A percentile compares a stretch with the other conserved stretches of the same genome.
Evolutionary conservation across 441 rosid genomes (phyloP).

Genomic region (Pelargonium australe): DNA sequence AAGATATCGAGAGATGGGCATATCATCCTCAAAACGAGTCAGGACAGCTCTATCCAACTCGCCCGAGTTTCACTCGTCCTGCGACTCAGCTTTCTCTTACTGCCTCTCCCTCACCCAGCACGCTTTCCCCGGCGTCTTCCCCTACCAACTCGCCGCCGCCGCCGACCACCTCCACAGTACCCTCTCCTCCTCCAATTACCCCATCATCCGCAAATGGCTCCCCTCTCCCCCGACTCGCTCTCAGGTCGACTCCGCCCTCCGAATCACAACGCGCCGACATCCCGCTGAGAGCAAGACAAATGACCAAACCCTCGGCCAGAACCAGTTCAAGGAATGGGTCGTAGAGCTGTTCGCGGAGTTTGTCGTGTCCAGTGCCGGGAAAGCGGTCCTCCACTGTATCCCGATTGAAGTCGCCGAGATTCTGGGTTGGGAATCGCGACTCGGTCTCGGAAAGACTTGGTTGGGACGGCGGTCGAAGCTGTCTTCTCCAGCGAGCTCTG

Average conservation of each 20-base stretch:
- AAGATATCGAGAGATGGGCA: constrained; percentile 38
- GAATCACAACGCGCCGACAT: constrained; percentile 17
- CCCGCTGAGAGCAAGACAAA: background rate
- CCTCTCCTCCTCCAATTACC: constrained; percentile 30
- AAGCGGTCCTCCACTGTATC: constrained; percentile 45
- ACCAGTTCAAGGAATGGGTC: constrained; percentile 65
- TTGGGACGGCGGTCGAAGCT: constrained; percentile 66
- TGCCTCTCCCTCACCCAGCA: constrained; percentile 64
- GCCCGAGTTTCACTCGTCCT: constrained; percentile 50
- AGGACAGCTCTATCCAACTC: constrained; percentile 35
- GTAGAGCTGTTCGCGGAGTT: constrained; percentile 47
- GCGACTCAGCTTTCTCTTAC: constrained; percentile 53
- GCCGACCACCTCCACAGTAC: constrained; percentile 49
- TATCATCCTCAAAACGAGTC: constrained; percentile 47
- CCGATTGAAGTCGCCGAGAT: constrained; percentile 72
- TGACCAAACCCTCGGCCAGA: constrained; percentile 31
- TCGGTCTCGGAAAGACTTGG: constrained; percentile 39
- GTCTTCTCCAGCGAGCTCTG: no score
- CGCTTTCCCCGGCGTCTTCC: constrained; percentile 66
- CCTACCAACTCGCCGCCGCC: constrained; percentile 72
- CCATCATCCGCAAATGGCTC: constrained; percentile 54
- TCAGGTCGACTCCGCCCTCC: constrained; percentile 70
- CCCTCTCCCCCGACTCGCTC: constrained; percentile 58
- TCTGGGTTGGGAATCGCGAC: constrained; percentile 57
- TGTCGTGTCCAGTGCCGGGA: constrained; percentile 54